A percentile compares a stretch with the other conserved stretches of the same genome.
Conservation (phyloP, 176 grass and related monocot species). For the Panicum miliaceum region DNA sequence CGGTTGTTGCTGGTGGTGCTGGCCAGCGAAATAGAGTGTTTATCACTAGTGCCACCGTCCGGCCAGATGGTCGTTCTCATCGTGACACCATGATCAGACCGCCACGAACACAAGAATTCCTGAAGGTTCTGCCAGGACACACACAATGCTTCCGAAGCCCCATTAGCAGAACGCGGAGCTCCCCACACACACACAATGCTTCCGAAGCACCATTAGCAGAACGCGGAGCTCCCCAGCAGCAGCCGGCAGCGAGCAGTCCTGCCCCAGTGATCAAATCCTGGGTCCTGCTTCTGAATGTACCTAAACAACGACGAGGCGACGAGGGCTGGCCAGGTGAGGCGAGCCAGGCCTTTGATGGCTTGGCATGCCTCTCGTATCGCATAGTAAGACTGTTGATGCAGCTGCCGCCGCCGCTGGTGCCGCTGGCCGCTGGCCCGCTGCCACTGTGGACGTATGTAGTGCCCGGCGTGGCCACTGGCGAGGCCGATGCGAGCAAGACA, state of each 20-base stretch:
- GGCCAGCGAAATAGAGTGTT: too few species aligned
- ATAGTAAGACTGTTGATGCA: slow-evolving; percentile 5
- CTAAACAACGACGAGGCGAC: background rate
- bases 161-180: too few species aligned
- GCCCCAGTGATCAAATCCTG: too few species aligned
- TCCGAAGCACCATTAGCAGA: too few species aligned
- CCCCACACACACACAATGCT: too few species aligned
- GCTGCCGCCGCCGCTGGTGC: slow-evolving; percentile 37
- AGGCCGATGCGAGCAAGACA: background rate
- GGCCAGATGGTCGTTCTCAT: background rate
- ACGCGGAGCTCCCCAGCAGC: too few species aligned
- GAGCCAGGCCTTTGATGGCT: background rate
- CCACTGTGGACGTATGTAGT: background rate
- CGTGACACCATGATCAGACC: background rate
- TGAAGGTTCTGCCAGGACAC: background rate
- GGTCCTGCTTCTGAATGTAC: background rate
- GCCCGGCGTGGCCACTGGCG: background rate
- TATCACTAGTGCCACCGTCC: background rate
- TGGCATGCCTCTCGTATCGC: background rate
- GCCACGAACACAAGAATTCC: background rate
- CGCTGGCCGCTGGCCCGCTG: background rate
- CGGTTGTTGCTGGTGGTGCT: too few species aligned
- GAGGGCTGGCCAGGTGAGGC: background rate
- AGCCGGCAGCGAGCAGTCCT: too few species aligned
- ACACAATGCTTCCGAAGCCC: too few species aligned